Percentiles rank a stretch among this genome's conserved stretches.
These are phyloP conservation scores for Neopestalotiopsis clavispora DNA, from an alignment of 2,329 filamentous ascomycete genomes.

Conservation along the genomic window DNA sequence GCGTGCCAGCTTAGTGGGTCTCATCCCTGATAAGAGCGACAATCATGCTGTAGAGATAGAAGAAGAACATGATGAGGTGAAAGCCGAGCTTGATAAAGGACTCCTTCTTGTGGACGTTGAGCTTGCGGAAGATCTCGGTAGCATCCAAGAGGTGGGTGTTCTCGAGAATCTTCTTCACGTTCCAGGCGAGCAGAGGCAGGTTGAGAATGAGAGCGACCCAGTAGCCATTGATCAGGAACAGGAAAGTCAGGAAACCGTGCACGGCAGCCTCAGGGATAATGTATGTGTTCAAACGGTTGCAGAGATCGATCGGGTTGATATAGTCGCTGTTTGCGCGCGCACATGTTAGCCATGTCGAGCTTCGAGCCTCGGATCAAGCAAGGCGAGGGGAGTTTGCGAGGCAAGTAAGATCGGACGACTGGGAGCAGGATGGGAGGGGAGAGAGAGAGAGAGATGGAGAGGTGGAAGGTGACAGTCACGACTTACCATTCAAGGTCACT, in stretches of 20 bases:
- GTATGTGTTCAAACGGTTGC: slow-evolving; percentile 99
- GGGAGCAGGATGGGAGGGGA: not conserved
- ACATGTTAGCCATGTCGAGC: not conserved
- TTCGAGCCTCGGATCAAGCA: not conserved
- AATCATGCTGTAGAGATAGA: slow-evolving; percentile 99
- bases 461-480: not conserved
- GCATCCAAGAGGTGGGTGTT: slow-evolving; percentile 97
- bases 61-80: slow-evolving; percentile 99
- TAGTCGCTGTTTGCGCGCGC: slow-evolving; percentile 74
- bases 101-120: slow-evolving; percentile 99
- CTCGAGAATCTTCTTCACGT: slow-evolving; percentile 97
- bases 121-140: slow-evolving; percentile 98
- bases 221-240: slow-evolving; percentile 99
- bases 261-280: slow-evolving; percentile 98
- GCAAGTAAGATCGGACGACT: too few species aligned
- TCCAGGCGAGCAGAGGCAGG: slow-evolving; percentile 89
- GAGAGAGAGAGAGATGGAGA: slow-evolving; percentile 1
- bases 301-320: slow-evolving; percentile 99
- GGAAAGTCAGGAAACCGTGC: slow-evolving; percentile 91
- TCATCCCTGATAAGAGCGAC: slow-evolving; percentile 97
- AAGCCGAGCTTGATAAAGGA: slow-evolving; percentile 99
- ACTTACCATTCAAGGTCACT: slow-evolving; percentile 98
- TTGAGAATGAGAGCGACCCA: slow-evolving; percentile 94
- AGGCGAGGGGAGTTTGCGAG: too few species aligned
- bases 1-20: slow-evolving; percentile 62